These are phyloP conservation scores for Clonostachys sp. DNA, from an alignment of 2,329 filamentous ascomycete species.

Conservation along the genomic window DNA sequence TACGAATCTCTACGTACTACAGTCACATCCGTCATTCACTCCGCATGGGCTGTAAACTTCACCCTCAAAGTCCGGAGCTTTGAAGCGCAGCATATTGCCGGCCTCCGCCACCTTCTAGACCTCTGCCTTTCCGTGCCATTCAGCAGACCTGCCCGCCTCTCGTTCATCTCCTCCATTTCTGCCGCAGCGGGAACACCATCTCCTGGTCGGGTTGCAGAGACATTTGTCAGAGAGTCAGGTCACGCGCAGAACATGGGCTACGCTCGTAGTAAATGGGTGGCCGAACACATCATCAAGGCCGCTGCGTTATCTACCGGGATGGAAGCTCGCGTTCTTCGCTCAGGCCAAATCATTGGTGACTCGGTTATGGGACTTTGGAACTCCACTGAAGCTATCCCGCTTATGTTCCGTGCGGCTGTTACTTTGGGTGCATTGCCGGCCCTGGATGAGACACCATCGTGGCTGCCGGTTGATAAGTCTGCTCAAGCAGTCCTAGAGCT, in stretches of 20 bases:
- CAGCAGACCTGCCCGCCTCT: conserved; percentile 26
- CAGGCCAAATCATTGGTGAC: conserved; percentile 43
- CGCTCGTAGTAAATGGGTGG: conserved; percentile 41
- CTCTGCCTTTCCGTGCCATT: conserved; percentile 27
- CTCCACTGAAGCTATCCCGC: conserved; percentile 39
- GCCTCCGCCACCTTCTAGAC: conserved; percentile 36
- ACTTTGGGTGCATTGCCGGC: conserved; percentile 38
- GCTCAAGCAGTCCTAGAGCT: conserved; percentile 26
- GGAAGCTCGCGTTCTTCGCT: conserved; percentile 26
- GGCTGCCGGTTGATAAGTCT: conserved; percentile 31
- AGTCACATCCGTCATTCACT: conserved; percentile 40
- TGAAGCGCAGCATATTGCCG: conserved; percentile 37
- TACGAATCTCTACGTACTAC: conserved; percentile 16
- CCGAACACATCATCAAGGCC: conserved; percentile 34
- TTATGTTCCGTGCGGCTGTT: conserved; percentile 40
- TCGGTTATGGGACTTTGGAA: conserved; percentile 41
- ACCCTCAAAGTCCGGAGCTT: conserved; percentile 42
- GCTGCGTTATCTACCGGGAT: conserved; percentile 21
- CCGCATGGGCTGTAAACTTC: conserved; percentile 52
- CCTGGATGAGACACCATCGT: conserved; percentile 29
- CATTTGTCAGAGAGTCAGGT: conserved; percentile 19
- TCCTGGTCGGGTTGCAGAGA: conserved; percentile 27
- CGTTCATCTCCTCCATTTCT: conserved; percentile 47
- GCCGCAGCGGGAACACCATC: conserved; percentile 30
- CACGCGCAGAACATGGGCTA: conserved; percentile 46